Percentiles rank a stretch among this genome's conserved stretches.
These are phyloP conservation scores for Aspergillus melleus DNA, from an alignment of 2,329 filamentous ascomycete genomes.

Conservation along the genomic window DNA sequence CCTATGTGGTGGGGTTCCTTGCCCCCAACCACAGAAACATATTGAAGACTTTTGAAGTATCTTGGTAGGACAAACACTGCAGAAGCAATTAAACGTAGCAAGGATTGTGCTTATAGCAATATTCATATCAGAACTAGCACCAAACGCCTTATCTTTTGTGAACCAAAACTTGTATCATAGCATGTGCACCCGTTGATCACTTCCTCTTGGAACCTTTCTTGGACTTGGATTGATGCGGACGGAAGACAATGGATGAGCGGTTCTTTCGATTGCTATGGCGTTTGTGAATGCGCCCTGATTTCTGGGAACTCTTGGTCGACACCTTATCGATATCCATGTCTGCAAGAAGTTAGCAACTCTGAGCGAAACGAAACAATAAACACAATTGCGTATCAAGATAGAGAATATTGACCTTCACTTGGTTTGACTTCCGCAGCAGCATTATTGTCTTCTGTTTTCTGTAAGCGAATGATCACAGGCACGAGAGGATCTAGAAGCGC, in stretches of 20 bases:
- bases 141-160: conserved; percentile 11
- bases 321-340: conserved; percentile 44
- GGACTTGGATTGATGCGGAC: conserved; percentile 30
- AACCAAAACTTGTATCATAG: neutral
- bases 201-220: conserved; percentile 36
- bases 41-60: neutral
- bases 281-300: conserved; percentile 42
- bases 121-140: conserved; percentile 1
- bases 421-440: conserved; percentile 5
- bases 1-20: neutral
- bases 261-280: conserved; percentile 32
- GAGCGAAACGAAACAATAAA: neutral
- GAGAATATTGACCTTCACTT: conserved; percentile 24
- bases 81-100: neutral
- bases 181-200: conserved; percentile 16
- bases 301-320: conserved; percentile 24
- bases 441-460: neutral
- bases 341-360: conserved; percentile 18
- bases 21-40: neutral
- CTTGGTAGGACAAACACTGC: neutral
- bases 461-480: neutral
- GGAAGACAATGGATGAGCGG: conserved; percentile 43
- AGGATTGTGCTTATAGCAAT: neutral
- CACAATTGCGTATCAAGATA: neutral
- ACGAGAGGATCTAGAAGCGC: conserved; percentile 11